Conservation (phyloP, 148 eudicot genomes). For the Rheum nobile region DNA sequence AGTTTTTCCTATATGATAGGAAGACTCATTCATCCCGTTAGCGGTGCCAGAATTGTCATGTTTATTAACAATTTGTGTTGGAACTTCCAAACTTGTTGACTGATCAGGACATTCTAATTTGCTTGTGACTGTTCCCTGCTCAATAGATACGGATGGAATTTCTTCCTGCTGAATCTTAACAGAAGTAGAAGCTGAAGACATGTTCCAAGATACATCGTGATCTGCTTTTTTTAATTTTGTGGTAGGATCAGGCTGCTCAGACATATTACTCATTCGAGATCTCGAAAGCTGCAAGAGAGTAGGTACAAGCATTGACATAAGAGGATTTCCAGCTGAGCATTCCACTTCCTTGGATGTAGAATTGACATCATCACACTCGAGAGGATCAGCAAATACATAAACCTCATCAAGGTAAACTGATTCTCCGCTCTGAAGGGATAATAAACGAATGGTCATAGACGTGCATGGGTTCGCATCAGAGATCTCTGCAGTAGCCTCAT, state of each 20-base stretch:
- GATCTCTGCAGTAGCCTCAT: conserved; percentile 93
- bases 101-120: conserved; percentile 16
- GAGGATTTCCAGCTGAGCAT: conserved; percentile 42
- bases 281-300: conserved; percentile 69
- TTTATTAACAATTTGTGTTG: conserved; percentile 12
- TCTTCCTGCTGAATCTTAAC: conserved; percentile 10
- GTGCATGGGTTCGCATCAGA: conserved; percentile 74
- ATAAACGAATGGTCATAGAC: conserved; percentile 62
- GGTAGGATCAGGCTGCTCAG: conserved; percentile 21
- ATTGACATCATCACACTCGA: conserved; percentile 34
- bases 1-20: conserved; percentile 35
- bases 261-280: conserved; percentile 27
- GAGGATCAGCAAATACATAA: conserved; percentile 74
- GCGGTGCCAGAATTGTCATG: conserved; percentile 13
- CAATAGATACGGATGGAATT: background rate
- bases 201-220: conserved; percentile 6
- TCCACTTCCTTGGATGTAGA: conserved; percentile 20
- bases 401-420: conserved; percentile 56
- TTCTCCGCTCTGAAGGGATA: conserved; percentile 67
- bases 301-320: conserved; percentile 87
- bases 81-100: conserved; percentile 17
- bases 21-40: conserved; percentile 10
- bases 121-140: conserved; percentile 15
- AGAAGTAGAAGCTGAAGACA: conserved; percentile 9
- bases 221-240: background rate